Percentiles rank a stretch among this genome's conserved stretches.
Evolutionary conservation across 129 eudicot genomes (phyloP).

Genomic region (Smallanthus sonchifolius): DNA sequence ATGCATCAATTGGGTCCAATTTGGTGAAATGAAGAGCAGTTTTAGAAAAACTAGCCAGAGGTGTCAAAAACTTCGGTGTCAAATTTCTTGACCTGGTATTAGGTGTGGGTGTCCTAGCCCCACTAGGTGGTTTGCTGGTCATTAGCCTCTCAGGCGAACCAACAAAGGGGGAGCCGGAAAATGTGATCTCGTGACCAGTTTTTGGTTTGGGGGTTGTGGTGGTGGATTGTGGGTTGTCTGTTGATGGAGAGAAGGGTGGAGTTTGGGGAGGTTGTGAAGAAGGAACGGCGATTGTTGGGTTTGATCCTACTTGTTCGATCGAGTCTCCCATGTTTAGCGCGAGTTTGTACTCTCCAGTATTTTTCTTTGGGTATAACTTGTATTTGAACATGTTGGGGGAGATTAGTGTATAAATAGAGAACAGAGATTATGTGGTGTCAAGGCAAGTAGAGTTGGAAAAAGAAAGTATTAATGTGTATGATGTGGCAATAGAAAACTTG

Average conservation of each 20-base stretch:
- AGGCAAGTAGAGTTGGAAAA: not conserved
- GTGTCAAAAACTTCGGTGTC: slow-evolving; percentile 3
- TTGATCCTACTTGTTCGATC: not conserved
- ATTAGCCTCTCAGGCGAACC: not conserved
- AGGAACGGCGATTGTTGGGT: not conserved
- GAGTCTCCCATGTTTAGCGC: not conserved
- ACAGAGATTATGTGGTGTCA: not conserved
- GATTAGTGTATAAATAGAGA: not conserved
- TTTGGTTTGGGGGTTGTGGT: not conserved
- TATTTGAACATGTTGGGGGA: not conserved
- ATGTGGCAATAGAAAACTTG: not conserved
- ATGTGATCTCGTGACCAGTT: not conserved
- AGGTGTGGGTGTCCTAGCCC: not conserved
- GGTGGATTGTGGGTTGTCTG: not conserved
- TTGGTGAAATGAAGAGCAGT: slow-evolving; percentile 1
- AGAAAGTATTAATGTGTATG: not conserved
- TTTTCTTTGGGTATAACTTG: not conserved
- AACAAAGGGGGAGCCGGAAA: not conserved
- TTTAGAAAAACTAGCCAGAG: not conserved
- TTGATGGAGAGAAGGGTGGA: not conserved
- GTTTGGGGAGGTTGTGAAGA: not conserved
- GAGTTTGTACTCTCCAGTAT: not conserved
- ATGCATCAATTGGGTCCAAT: slow-evolving; percentile 2
- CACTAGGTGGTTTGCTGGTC: slow-evolving; percentile 1
- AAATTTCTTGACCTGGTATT: not conserved